Percentiles rank a stretch among this genome's conserved stretches.
These are phyloP conservation scores for Entomortierella chlamydospora DNA, from an alignment of 192 early-diverging fungal species.

Conservation along the genomic window DNA sequence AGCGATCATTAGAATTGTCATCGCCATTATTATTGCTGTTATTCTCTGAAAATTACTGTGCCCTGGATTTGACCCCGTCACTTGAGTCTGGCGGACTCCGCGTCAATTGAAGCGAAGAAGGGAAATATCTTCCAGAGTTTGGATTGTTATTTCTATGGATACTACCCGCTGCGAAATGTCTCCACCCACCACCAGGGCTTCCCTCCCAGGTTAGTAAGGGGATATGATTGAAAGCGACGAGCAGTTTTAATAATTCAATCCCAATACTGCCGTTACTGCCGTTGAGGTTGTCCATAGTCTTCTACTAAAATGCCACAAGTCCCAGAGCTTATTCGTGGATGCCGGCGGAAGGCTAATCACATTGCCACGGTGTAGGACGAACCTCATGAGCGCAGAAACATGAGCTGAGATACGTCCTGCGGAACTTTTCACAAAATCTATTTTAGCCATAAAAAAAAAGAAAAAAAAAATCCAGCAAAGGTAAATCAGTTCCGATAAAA, in stretches of 20 bases:
- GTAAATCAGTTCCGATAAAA: too few relatives aligned
- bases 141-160: background rate
- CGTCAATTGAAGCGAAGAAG: constrained; percentile 4
- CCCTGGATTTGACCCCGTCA: background rate
- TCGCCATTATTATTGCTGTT: background rate
- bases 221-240: constrained; percentile 27
- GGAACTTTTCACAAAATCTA: too few relatives aligned
- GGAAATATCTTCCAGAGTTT: constrained; percentile 13
- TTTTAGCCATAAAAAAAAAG: too few relatives aligned
- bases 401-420: too few relatives aligned
- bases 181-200: background rate
- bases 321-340: too few relatives aligned
- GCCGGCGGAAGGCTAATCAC: too few relatives aligned
- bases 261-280: constrained; percentile 8
- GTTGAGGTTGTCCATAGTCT: too few relatives aligned
- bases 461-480: too few relatives aligned
- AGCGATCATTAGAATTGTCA: background rate
- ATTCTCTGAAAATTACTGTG: background rate
- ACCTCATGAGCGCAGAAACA: too few relatives aligned
- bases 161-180: background rate
- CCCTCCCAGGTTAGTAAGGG: background rate
- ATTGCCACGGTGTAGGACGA: too few relatives aligned
- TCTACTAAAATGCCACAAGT: too few relatives aligned
- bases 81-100: constrained; percentile 15
- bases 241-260: constrained; percentile 13